Evolutionary conservation across 2,329 filamentous ascomycete genomes (phyloP), one percentile per base, ranked within the genome.

Genomic region (Mycosphaerella sp.): DNA sequence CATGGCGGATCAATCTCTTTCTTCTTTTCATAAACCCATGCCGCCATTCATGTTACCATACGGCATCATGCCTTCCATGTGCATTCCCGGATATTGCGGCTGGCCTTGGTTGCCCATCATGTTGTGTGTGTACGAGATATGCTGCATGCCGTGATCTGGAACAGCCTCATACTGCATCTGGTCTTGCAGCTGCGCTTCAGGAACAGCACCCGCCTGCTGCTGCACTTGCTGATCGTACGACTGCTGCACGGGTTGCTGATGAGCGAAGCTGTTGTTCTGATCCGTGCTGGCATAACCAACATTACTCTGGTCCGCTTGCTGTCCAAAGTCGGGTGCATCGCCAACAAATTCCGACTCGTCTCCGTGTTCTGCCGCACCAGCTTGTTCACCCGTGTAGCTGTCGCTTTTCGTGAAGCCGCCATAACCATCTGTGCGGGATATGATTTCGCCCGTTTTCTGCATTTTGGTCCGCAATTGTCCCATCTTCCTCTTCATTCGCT

Each of bases 401-500:
- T 67, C 66, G 4, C 64, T 63, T 50, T 67, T 67, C 42, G 63
- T 61, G 54, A 66, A 69, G 9, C 67, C 67, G 32, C 58, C 61
- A 48, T 67, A 69, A 23, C 62, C 66, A 50, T 69, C 67, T 6
- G 59, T 57, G 4, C 66, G 63, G 17, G 59, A 55, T 31, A 70
- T 52, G 29, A 70, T 70, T 54, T 70, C 68, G 29, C 68, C 68
- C n/a, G 65, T 67, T 62, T 70, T 70, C 47, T 67, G 65, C 68
- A 70, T 70, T 57, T 70, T 70, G 38, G 65, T 66, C 36, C 68
- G 64, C n/a, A 70, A 57, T 48, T 69, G 67, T 8, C 63, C 66
- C 67, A 70, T 70, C 54, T 70, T 70, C 31, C 67, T 63, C 59
- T 69, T 69, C 59, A 66, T 70, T 48, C 68, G 67, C 48, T 70